phyloP scores from a whole-genome alignment of 495 filamentous ascomycete species.

The Aspergillus kassunensis region DNA sequence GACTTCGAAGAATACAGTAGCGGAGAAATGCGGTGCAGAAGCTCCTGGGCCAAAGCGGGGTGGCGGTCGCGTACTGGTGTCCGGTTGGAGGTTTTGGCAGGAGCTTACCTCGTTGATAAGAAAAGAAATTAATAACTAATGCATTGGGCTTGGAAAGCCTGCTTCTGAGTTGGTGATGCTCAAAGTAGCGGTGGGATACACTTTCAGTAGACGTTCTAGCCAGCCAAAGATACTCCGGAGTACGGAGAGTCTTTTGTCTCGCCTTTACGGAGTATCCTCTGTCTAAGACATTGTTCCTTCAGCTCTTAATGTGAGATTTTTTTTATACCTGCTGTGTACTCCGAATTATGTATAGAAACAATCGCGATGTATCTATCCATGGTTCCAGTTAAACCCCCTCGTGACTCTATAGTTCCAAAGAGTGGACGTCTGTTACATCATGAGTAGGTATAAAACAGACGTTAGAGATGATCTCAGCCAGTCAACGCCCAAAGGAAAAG shows the following conservation, averaged over 20 bases:
- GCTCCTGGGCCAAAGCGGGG: constrained; percentile 14
- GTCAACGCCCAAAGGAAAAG: too few species aligned
- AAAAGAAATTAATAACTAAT: too few species aligned
- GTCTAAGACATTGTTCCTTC: too few species aligned
- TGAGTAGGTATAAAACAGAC: background rate
- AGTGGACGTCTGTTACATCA: background rate
- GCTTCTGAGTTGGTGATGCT: background rate
- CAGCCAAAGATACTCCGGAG: background rate
- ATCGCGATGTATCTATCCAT: too few species aligned
- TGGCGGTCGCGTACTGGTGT: constrained; percentile 8
- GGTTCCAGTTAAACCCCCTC: too few species aligned
- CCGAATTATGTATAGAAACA: too few species aligned
- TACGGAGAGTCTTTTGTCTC: too few species aligned
- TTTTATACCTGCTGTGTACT: too few species aligned
- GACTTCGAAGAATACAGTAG: constrained; percentile 2
- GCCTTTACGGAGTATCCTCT: too few species aligned
- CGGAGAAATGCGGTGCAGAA: background rate
- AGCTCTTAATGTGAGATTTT: too few species aligned
- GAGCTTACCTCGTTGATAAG: background rate
- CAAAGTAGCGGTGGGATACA: constrained; percentile 12
- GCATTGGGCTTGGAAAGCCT: background rate
- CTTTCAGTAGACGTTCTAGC: background rate
- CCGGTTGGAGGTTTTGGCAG: constrained; percentile 10
- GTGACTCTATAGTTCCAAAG: too few species aligned
- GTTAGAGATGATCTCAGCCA: constrained; percentile 6